Evolutionary conservation across 129 eudicot genomes (phyloP).

Genomic region (Logfia minima): DNA sequence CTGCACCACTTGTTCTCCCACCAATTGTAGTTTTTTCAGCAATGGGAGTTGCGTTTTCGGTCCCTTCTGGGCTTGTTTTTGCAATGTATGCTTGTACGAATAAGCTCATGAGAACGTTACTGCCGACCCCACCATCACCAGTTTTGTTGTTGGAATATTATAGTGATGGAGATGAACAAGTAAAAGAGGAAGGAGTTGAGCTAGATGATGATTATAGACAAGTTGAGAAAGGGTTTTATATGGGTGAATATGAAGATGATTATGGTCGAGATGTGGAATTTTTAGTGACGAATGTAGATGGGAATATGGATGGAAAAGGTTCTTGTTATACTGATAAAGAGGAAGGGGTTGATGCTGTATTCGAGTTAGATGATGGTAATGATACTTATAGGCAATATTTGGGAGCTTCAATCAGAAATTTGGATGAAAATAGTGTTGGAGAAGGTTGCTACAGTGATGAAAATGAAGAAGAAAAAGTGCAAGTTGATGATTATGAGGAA

Average conservation of each 20-base stretch:
- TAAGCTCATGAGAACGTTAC: constrained; percentile 62
- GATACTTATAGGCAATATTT: background rate
- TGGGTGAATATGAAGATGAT: background rate
- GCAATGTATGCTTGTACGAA: constrained; percentile 64
- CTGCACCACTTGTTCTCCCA: constrained; percentile 79
- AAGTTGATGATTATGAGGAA: background rate
- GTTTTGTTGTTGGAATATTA: constrained; percentile 22
- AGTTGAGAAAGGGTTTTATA: background rate
- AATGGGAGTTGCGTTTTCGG: constrained; percentile 59
- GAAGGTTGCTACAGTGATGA: background rate
- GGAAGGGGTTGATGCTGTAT: constrained; percentile 7
- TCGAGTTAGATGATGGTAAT: constrained; percentile 4
- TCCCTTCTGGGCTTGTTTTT: constrained; percentile 65
- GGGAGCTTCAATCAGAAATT: background rate
- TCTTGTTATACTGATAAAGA: background rate
- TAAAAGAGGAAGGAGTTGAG: constrained; percentile 14
- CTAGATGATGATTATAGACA: background rate
- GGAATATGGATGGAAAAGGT: background rate
- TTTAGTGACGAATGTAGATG: background rate
- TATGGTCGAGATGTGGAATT: constrained; percentile 2
- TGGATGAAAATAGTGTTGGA: background rate
- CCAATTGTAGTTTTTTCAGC: constrained; percentile 72
- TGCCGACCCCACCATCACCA: constrained; percentile 38
- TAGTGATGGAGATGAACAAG: constrained; percentile 24
- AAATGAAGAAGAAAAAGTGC: background rate